Evolutionary conservation across 1,139 yeast species (phyloP).

Genomic region (Candida buenavistaensis): DNA sequence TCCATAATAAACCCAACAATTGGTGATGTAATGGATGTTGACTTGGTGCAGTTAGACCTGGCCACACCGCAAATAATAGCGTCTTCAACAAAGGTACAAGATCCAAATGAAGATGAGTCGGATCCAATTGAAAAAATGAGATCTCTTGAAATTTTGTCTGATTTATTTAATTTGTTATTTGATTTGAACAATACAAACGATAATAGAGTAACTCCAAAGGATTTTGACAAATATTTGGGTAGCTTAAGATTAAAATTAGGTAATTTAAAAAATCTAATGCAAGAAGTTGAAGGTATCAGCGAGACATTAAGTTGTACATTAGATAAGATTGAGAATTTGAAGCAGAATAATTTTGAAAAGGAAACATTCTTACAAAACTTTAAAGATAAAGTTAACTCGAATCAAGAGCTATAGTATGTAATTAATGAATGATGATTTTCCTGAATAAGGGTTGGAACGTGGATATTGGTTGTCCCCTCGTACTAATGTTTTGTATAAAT

Average conservation of each 20-base stretch:
- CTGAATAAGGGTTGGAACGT: too few species aligned
- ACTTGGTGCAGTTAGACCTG: neutral
- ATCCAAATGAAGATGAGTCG: slow-evolving; percentile 9
- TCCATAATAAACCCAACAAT: slow-evolving; percentile 5
- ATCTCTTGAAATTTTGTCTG: slow-evolving; percentile 38
- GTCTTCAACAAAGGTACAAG: too few species aligned
- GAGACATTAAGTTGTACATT: slow-evolving; percentile 34
- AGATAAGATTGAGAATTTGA: slow-evolving; percentile 26
- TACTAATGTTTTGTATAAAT: too few species aligned
- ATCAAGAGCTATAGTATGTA: neutral
- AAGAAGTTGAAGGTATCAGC: slow-evolving; percentile 40
- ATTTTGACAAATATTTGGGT: slow-evolving; percentile 47
- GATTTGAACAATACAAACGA: slow-evolving; percentile 31
- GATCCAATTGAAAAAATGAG: slow-evolving; percentile 30
- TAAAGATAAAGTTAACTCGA: slow-evolving; percentile 15
- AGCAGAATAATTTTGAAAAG: slow-evolving; percentile 27
- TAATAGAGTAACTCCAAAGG: slow-evolving; percentile 36
- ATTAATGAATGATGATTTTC: neutral
- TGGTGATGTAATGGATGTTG: neutral
- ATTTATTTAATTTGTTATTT: slow-evolving; percentile 36
- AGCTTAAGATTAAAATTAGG: slow-evolving; percentile 38
- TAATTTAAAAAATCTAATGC: slow-evolving; percentile 31
- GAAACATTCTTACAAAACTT: slow-evolving; percentile 24
- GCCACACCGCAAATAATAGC: neutral
- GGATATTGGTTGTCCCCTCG: too few species aligned